These are phyloP conservation scores for Polyporus arcularius DNA, from an alignment of 768 basidiomycete genomes.

Conservation along the genomic window DNA sequence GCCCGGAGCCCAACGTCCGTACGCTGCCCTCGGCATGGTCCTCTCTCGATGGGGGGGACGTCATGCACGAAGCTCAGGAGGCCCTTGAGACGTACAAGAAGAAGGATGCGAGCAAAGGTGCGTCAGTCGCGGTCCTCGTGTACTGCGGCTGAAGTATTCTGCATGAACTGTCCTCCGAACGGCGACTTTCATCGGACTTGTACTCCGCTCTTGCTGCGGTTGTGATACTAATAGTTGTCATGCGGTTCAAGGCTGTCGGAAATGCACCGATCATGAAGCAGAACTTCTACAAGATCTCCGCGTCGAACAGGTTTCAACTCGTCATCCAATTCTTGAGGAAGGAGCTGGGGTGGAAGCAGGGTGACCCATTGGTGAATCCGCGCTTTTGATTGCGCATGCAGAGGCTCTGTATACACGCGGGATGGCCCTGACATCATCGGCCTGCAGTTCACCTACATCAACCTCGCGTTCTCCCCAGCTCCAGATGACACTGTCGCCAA, in stretches of 20 bases:
- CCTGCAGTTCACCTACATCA: constrained; percentile 73
- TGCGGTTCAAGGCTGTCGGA: constrained; percentile 96
- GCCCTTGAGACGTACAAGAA: constrained; percentile 88
- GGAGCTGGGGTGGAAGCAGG: constrained; percentile 84
- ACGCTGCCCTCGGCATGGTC: constrained; percentile 31
- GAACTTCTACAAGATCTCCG: constrained; percentile 97
- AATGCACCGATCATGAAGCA: constrained; percentile 99
- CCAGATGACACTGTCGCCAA: constrained; percentile 77
- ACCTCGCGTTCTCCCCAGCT: constrained; percentile 73
- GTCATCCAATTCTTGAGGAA: constrained; percentile 92
- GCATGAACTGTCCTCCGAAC: background rate
- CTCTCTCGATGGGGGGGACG: constrained; percentile 22
- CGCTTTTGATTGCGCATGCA: background rate
- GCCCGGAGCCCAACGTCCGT: constrained; percentile 26
- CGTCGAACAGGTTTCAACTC: constrained; percentile 91
- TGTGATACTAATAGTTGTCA: constrained; percentile 65
- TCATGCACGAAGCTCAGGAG: constrained; percentile 52
- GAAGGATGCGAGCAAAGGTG: constrained; percentile 81
- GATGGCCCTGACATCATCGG: background rate
- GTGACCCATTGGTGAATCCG: constrained; percentile 75
- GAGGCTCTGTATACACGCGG: background rate
- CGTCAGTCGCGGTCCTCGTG: constrained; percentile 1
- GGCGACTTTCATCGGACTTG: background rate
- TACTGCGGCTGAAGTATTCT: background rate
- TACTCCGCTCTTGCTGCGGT: too few relatives aligned